phyloP scores from a whole-genome alignment of 2,329 filamentous ascomycete genomes.

The Apiospora aurea region DNA sequence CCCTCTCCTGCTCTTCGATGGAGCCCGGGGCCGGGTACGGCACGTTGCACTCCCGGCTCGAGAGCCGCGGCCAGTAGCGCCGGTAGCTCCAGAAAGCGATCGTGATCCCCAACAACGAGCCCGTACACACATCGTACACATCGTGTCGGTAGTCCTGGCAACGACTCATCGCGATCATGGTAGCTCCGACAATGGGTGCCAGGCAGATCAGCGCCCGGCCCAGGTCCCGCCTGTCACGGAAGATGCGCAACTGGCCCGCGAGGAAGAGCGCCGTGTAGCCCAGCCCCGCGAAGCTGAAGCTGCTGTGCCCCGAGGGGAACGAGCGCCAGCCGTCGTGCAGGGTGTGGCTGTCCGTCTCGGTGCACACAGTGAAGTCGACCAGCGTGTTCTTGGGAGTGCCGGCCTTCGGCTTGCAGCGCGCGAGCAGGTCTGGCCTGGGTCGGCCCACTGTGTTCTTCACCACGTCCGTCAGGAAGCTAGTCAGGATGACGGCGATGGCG shows the following conservation, averaged over 20 bases:
- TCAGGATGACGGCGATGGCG: conserved; percentile 76
- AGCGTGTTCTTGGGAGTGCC: conserved; percentile 58
- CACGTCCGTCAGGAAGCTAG: conserved; percentile 84
- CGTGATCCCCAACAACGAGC: conserved; percentile 64
- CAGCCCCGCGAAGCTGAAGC: conserved; percentile 80
- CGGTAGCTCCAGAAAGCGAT: conserved; percentile 72
- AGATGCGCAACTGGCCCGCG: conserved; percentile 70
- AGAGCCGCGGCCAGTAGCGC: conserved; percentile 66
- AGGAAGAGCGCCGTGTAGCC: conserved; percentile 77
- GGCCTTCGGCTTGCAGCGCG: conserved; percentile 77
- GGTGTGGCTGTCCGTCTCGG: conserved; percentile 69
- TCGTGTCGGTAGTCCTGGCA: conserved; percentile 77
- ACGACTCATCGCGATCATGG: conserved; percentile 72
- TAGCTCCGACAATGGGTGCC: conserved; percentile 65
- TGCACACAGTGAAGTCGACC: conserved; percentile 75
- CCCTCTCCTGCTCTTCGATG: conserved; percentile 31
- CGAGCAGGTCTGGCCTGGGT: conserved; percentile 68
- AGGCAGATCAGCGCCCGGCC: conserved; percentile 64
- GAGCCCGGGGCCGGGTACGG: conserved; percentile 59
- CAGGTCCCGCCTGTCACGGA: conserved; percentile 58
- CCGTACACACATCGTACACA: conserved; percentile 71
- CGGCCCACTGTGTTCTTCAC: conserved; percentile 89
- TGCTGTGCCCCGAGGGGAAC: conserved; percentile 82
- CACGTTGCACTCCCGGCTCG: conserved; percentile 60
- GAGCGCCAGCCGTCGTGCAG: conserved; percentile 86